Evolutionary conservation across 768 basidiomycete species (phyloP).

Genomic region (Suillus decipiens): DNA sequence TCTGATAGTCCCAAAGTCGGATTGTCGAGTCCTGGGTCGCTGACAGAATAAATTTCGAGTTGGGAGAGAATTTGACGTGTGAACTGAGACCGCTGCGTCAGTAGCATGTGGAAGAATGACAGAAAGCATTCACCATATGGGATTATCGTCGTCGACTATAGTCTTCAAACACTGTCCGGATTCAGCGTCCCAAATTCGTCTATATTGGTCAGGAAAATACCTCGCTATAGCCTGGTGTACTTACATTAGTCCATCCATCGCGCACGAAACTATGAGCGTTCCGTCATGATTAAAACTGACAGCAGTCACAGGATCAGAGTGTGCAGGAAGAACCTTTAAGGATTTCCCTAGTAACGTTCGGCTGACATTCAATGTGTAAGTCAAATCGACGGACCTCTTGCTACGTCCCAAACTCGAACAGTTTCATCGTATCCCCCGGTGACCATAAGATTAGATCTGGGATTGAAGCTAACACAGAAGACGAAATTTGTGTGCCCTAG

Average conservation of each 20-base stretch:
- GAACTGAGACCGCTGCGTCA: constrained; percentile 50
- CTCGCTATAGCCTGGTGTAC: constrained; percentile 27
- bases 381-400: constrained; percentile 57
- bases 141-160: constrained; percentile 94
- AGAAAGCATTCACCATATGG: constrained; percentile 65
- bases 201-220: constrained; percentile 32
- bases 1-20: constrained; percentile 92
- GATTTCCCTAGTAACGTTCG: constrained; percentile 58
- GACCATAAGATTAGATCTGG: constrained; percentile 85
- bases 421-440: constrained; percentile 97
- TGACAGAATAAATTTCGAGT: constrained; percentile 85
- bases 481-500: constrained; percentile 92
- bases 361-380: background rate
- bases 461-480: constrained; percentile 92
- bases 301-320: constrained; percentile 95
- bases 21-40: constrained; percentile 95
- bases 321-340: constrained; percentile 89
- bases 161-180: constrained; percentile 99
- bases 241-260: constrained; percentile 97
- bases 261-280: constrained; percentile 90
- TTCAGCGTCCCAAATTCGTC: constrained; percentile 96
- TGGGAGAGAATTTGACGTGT: constrained; percentile 89
- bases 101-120: constrained; percentile 8
- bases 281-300: constrained; percentile 95
- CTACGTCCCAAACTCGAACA: constrained; percentile 95